A percentile compares a stretch with the other conserved stretches of the same genome.
Evolutionary conservation across 78 protist species (phyloP).

Genomic region (Thecamonas trahens): DNA sequence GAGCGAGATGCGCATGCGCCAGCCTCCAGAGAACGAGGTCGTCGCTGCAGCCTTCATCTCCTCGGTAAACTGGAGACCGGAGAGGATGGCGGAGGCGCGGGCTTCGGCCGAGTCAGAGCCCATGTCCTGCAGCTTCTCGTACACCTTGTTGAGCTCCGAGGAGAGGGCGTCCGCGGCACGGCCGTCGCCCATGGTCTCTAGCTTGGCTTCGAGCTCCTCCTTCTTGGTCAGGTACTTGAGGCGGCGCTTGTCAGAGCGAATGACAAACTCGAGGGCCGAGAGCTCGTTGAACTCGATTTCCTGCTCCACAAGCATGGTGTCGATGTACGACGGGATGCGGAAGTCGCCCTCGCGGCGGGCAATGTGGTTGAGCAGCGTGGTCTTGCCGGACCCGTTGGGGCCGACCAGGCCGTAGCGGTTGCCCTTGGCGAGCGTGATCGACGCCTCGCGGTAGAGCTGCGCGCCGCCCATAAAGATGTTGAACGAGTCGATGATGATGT

Average conservation of each 20-base stretch:
- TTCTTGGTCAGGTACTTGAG: neutral
- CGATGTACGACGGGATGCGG: conserved; percentile 23
- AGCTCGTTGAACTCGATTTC: conserved; percentile 23
- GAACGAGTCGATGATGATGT: neutral
- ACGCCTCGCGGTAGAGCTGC: neutral
- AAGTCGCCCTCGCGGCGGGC: conserved; percentile 2
- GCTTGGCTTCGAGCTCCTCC: neutral
- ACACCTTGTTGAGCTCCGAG: neutral
- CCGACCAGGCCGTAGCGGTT: conserved; percentile 71
- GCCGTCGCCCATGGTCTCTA: neutral
- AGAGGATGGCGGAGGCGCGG: conserved; percentile 27
- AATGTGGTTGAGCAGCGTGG: conserved; percentile 50
- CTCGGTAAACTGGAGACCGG: conserved; percentile 74
- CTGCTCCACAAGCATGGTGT: conserved; percentile 62
- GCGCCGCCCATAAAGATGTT: neutral
- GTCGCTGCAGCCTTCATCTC: conserved; percentile 30
- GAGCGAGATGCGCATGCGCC: conserved; percentile 91
- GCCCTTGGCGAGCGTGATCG: neutral
- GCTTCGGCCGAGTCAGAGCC: conserved; percentile 19
- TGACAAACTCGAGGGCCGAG: conserved; percentile 19
- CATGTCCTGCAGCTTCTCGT: conserved; percentile 22
- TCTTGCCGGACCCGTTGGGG: conserved; percentile 69
- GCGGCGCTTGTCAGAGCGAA: conserved; percentile 1
- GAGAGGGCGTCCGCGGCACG: neutral
- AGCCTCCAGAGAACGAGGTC: conserved; percentile 80